phyloP scores from a whole-genome alignment of 2,329 filamentous ascomycete species.

The Fusarium sarcochroum region DNA sequence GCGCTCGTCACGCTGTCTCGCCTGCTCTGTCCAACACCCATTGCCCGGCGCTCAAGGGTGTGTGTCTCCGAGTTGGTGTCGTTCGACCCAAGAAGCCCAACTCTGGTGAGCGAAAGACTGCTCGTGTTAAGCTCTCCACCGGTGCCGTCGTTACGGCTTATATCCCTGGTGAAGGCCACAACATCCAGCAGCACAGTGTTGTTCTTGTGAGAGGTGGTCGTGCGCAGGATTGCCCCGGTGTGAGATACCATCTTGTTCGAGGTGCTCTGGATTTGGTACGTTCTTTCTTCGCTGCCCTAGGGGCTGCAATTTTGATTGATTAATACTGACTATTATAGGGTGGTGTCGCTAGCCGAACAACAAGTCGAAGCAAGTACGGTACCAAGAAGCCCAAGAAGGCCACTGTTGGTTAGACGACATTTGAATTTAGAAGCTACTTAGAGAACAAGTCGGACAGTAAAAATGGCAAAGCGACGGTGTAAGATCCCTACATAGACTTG shows the following conservation, averaged over 20 bases:
- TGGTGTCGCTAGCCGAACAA: slow-evolving; percentile 87
- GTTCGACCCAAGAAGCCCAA: slow-evolving; percentile 99
- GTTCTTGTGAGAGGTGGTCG: slow-evolving; percentile 95
- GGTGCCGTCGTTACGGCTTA: slow-evolving; percentile 92
- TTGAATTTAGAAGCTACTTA: neutral
- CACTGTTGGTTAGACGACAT: slow-evolving; percentile 60
- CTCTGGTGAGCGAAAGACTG: slow-evolving; percentile 96
- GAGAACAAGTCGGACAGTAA: slow-evolving; percentile 1
- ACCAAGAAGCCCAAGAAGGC: slow-evolving; percentile 98
- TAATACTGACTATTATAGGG: slow-evolving; percentile 69
- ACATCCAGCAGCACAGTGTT: slow-evolving; percentile 98
- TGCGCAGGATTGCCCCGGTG: slow-evolving; percentile 97
- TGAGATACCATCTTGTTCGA: slow-evolving; percentile 93
- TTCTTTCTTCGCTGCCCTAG: slow-evolving; percentile 37
- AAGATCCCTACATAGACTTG: slow-evolving; percentile 30
- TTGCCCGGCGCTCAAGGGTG: slow-evolving; percentile 90
- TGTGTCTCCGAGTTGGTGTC: slow-evolving; percentile 93
- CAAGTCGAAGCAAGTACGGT: slow-evolving; percentile 94
- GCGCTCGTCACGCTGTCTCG: slow-evolving; percentile 87
- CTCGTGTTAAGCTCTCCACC: slow-evolving; percentile 88
- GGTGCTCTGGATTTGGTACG: slow-evolving; percentile 93
- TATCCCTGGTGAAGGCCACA: slow-evolving; percentile 97
- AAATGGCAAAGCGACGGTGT: slow-evolving; percentile 2
- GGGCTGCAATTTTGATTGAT: fast-evolving
- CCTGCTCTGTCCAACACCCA: slow-evolving; percentile 80